Evolutionary conservation across 2,329 filamentous ascomycete genomes (phyloP), one percentile per base, ranked within the genome.

Genomic region (Calonectria hawksworthii): DNA sequence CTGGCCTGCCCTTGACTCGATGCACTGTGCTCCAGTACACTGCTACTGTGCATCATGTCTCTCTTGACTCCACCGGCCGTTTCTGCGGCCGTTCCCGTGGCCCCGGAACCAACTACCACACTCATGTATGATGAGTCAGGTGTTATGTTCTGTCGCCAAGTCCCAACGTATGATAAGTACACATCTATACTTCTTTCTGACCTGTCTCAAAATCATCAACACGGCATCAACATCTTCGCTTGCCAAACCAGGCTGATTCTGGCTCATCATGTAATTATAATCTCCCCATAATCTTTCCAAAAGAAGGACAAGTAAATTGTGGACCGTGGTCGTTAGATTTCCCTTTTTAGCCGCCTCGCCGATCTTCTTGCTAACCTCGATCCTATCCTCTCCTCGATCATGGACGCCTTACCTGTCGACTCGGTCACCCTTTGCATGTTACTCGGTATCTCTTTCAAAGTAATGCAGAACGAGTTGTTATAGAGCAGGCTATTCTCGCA

Each of bases 381-480:
- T 63, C 34, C 73, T 68, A 14, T 76, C 66, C 32, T 63, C 14
- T 34, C 34, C 63, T 69, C 69, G 36, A 79, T 74, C 28, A 72
- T 44, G 78, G 85, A 86, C 80, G 94, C 92, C 0, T 82, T 83
- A 59, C 92, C 89, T 3, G 84, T 89, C 0, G 89, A 90, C 0
- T 88, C 88, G 0, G 90, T 90, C 14, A 91, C 91, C 1, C 90
- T 89, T 78, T 92, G 87, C 23, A 92, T 84, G n/a, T 87, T 88
- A 41, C 89, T 89, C 71, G 94, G 87, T 86, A 94, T 93, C 23
- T 94, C 92, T 28, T 86, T 86, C 82, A 94, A 93, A 73, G 83
- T 90, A 74, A 93, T 75, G 16, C 84, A 81, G 84, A 93, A 94
- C 63, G 89, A 91, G 32, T 85, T 86, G 23, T 92, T 75, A 76